A percentile compares a stretch with the other conserved stretches of the same genome.
Evolutionary conservation across 169 alveolate species (phyloP).

Genomic region (Besnoitia besnoiti): DNA sequence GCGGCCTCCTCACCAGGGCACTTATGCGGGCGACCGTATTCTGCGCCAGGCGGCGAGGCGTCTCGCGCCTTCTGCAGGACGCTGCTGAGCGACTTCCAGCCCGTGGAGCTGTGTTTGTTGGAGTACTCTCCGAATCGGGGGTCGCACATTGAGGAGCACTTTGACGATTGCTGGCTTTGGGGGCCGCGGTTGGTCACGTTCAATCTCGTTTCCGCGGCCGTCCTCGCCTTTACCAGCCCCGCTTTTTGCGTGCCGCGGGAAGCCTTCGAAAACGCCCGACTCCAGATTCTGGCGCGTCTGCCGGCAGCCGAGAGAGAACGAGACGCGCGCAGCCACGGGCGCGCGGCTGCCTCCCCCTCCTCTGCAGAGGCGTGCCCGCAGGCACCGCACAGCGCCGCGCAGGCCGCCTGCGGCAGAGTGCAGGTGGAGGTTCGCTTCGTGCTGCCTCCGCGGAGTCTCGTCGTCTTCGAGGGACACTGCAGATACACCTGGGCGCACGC

Average conservation of each 20-base stretch:
- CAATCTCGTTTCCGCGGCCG: neutral
- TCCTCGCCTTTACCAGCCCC: constrained; percentile 22
- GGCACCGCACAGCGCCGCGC: neutral
- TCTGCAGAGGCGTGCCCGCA: neutral
- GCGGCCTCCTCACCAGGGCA: neutral
- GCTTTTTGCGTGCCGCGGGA: constrained; percentile 10
- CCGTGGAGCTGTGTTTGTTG: constrained; percentile 22
- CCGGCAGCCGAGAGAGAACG: neutral
- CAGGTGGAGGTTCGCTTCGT: constrained; percentile 4
- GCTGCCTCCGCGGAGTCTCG: neutral
- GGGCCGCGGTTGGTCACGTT: constrained; percentile 35
- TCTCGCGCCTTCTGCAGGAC: neutral
- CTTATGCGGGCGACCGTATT: neutral
- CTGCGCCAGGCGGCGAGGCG: neutral
- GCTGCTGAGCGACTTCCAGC: neutral
- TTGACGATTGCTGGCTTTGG: constrained; percentile 28
- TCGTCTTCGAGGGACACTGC: neutral
- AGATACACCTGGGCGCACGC: constrained; percentile 38
- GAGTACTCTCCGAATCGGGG: constrained; percentile 18
- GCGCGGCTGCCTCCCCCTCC: neutral
- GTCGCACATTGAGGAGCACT: constrained; percentile 33
- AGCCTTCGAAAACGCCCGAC: neutral
- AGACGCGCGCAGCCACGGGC: neutral
- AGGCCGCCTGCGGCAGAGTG: neutral
- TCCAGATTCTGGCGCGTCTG: neutral